Conservation (phyloP, 1,284 basidiomycete genomes). For the Malassezia obtusa region DNA sequence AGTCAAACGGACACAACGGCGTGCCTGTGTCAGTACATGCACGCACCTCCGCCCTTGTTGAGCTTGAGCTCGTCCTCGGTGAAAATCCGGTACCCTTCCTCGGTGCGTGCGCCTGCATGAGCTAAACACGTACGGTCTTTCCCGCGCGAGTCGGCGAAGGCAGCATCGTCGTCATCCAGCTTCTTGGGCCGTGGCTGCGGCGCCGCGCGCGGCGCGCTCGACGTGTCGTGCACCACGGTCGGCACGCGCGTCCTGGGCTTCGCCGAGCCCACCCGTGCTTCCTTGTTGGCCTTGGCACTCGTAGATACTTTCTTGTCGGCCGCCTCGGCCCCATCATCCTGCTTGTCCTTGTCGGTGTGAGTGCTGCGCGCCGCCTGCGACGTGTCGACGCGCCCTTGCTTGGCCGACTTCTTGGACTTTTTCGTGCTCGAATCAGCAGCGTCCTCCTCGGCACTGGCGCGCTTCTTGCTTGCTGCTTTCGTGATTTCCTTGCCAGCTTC, state of each 20-base stretch:
- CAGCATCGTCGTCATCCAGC: constrained; percentile 10
- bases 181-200: not conserved
- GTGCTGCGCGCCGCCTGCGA: not conserved
- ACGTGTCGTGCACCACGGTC: constrained; percentile 10
- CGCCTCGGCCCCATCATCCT: not conserved
- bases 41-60: constrained; percentile 16
- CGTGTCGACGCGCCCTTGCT: no score
- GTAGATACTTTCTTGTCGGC: not conserved
- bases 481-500: no score
- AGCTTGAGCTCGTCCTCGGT: constrained; percentile 16
- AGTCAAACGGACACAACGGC: constrained; percentile 17
- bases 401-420: not conserved
- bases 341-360: not conserved
- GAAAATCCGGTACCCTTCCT: constrained; percentile 15
- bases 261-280: not conserved
- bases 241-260: constrained; percentile 3
- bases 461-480: not conserved
- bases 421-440: not conserved
- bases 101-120: constrained; percentile 15
- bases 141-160: constrained; percentile 15
- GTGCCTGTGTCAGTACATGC: constrained; percentile 4
- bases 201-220: not conserved
- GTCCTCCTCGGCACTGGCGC: not conserved
- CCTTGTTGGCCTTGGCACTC: not conserved
- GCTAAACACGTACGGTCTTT: constrained; percentile 11